A percentile compares a stretch with the other conserved stretches of the same genome.
Evolutionary conservation across 805 yeast genomes (phyloP).

Genomic region (Lipomyces kockii): DNA sequence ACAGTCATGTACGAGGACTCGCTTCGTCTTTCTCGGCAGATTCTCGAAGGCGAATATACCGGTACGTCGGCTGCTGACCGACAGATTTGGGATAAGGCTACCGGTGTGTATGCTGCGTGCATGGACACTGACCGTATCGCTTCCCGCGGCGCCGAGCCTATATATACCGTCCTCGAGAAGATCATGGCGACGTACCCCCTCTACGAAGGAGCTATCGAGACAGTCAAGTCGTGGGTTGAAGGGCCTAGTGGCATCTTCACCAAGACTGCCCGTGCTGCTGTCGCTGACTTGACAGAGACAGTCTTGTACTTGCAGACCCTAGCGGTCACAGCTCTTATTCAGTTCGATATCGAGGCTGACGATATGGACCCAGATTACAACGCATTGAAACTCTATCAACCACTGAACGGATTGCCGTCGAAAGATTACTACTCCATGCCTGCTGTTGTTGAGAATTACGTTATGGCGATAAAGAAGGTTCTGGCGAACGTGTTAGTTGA

Average conservation of each 20-base stretch:
- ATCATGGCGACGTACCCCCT: constrained; percentile 28
- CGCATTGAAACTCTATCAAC: constrained; percentile 27
- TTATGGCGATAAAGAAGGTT: constrained; percentile 28
- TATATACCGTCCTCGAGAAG: constrained; percentile 28
- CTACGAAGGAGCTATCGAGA: constrained; percentile 9
- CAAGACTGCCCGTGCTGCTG: constrained; percentile 19
- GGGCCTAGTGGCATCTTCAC: constrained; percentile 12
- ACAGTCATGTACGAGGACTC: constrained; percentile 33
- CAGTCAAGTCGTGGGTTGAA: constrained; percentile 28
- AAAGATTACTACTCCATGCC: constrained; percentile 31
- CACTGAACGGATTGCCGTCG: constrained; percentile 36
- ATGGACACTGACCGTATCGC: constrained; percentile 33
- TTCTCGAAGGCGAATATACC: constrained; percentile 31
- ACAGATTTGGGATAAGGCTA: constrained; percentile 33
- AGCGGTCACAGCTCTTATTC: constrained; percentile 32
- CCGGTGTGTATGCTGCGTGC: constrained; percentile 36
- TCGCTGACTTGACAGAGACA: constrained; percentile 32
- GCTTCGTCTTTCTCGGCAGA: constrained; percentile 29
- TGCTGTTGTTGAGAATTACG: constrained; percentile 21
- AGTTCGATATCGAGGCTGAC: constrained; percentile 35
- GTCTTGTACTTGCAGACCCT: constrained; percentile 26
- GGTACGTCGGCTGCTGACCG: constrained; percentile 28
- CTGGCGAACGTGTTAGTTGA: constrained; percentile 30
- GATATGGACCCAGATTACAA: constrained; percentile 34
- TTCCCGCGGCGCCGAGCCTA: constrained; percentile 29